phyloP scores from a whole-genome alignment of 176 grass and related monocot genomes.

The Raddia distichophylla region DNA sequence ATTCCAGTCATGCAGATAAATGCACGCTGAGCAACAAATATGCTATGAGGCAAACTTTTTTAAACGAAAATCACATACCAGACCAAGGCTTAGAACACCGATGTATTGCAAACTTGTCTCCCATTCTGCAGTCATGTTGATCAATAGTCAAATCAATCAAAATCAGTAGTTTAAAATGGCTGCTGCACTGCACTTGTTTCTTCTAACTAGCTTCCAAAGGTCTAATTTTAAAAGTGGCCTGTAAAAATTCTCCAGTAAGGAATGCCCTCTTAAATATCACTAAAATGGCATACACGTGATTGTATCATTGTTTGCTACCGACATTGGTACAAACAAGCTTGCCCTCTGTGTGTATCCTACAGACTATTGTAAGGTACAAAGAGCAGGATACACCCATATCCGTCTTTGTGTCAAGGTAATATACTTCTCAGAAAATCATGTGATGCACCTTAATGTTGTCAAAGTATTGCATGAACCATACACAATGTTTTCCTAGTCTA shows the following conservation, averaged over 20 bases:
- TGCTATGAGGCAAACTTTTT: not conserved
- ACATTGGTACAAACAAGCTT: not conserved
- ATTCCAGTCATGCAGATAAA: constrained; percentile 8
- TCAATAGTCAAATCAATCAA: constrained; percentile 27
- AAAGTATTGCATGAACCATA: not conserved
- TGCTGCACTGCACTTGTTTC: not conserved
- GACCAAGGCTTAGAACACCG: constrained; percentile 73
- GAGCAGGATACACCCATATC: not conserved
- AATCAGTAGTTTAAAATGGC: not conserved
- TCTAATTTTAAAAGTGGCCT: not conserved
- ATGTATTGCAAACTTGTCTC: constrained; percentile 84
- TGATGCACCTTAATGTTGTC: not conserved
- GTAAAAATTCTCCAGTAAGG: not conserved
- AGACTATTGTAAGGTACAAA: not conserved
- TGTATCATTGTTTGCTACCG: not conserved
- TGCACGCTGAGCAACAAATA: not conserved
- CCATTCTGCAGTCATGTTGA: constrained; percentile 64
- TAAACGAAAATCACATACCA: constrained; percentile 51
- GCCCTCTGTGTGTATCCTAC: not conserved
- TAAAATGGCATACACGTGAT: not conserved
- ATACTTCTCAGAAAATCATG: constrained; percentile 9
- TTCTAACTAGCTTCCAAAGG: not conserved
- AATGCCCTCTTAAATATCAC: constrained; percentile 8
- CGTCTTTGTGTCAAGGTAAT: not conserved
- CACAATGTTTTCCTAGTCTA: not conserved